Evolutionary conservation across 2,329 filamentous ascomycete species (phyloP).

Genomic region (Colletotrichum shisoi): DNA sequence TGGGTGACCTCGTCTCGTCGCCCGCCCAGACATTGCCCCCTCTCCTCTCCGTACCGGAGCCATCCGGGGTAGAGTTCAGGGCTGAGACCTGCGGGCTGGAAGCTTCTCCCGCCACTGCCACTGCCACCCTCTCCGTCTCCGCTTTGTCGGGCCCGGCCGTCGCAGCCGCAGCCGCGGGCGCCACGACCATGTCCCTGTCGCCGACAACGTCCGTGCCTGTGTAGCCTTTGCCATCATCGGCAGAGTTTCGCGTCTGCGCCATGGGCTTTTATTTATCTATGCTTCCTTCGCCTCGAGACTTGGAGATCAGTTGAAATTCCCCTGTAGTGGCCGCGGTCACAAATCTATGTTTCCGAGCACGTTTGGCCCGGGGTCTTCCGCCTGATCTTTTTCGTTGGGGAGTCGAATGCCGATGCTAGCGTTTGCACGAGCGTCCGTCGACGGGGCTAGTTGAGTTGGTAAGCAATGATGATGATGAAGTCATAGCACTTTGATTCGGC

Average conservation of each 20-base stretch:
- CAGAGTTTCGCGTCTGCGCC: slow-evolving; percentile 21
- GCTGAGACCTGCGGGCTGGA: slow-evolving; percentile 12
- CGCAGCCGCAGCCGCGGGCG: slow-evolving; percentile 6
- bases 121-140: neutral
- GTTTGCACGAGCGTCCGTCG: slow-evolving; percentile 27
- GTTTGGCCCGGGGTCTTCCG: neutral
- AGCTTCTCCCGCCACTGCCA: neutral
- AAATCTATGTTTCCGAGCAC: neutral
- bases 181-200: slow-evolving; percentile 10
- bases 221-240: slow-evolving; percentile 13
- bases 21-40: neutral
- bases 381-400: neutral
- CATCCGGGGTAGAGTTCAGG: slow-evolving; percentile 13
- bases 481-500: slow-evolving; percentile 13
- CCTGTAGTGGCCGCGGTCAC: no score
- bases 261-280: neutral
- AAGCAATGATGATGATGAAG: slow-evolving; percentile 8
- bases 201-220: neutral
- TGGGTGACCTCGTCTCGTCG: slow-evolving; percentile 12
- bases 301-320: neutral
- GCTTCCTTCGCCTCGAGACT: neutral
- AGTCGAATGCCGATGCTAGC: slow-evolving; percentile 6
- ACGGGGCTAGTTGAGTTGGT: slow-evolving; percentile 21
- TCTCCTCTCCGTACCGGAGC: neutral
- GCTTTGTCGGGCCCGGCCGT: neutral